These are phyloP conservation scores for Tuber magnatum DNA, from an alignment of 495 filamentous ascomycete genomes.

Conservation along the genomic window DNA sequence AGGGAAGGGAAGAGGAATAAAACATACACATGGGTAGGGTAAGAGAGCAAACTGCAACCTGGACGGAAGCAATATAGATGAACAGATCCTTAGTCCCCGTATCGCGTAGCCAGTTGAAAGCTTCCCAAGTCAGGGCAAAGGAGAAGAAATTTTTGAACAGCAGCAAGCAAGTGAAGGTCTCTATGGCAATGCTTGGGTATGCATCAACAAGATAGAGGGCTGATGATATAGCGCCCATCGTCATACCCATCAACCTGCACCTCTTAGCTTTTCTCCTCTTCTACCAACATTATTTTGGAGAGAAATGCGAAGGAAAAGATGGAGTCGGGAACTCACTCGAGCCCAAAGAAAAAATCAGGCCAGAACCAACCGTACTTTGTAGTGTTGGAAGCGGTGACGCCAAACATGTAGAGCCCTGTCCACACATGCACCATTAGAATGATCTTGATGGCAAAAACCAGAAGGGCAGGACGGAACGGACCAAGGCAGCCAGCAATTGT, in stretches of 20 bases:
- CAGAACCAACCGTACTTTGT: conserved; percentile 61
- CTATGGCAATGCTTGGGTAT: conserved; percentile 77
- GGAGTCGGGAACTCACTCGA: conserved; percentile 43
- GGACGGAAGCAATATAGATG: conserved; percentile 63
- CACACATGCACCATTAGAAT: background rate
- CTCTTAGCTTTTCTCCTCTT: background rate
- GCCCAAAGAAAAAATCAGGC: conserved; percentile 69
- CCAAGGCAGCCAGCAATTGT: conserved; percentile 70
- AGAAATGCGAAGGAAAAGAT: conserved; percentile 17
- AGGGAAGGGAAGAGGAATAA: background rate
- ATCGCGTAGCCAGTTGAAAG: conserved; percentile 68
- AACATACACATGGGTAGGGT: conserved; percentile 36
- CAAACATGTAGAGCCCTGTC: conserved; percentile 63
- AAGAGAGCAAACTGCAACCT: conserved; percentile 47
- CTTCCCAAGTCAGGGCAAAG: conserved; percentile 73
- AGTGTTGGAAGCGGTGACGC: conserved; percentile 56
- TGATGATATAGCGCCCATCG: conserved; percentile 76
- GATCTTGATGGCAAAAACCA: background rate
- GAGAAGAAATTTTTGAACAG: conserved; percentile 93
- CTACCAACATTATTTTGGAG: conserved; percentile 25
- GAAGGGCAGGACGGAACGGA: background rate
- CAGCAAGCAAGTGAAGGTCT: conserved; percentile 82
- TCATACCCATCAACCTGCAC: conserved; percentile 66
- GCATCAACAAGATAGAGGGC: conserved; percentile 93
- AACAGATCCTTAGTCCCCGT: conserved; percentile 58